A percentile compares a stretch with the other conserved stretches of the same genome.
phyloP scores from a whole-genome alignment of 2,329 filamentous ascomycete species.

The Fusarium sublunatum region DNA sequence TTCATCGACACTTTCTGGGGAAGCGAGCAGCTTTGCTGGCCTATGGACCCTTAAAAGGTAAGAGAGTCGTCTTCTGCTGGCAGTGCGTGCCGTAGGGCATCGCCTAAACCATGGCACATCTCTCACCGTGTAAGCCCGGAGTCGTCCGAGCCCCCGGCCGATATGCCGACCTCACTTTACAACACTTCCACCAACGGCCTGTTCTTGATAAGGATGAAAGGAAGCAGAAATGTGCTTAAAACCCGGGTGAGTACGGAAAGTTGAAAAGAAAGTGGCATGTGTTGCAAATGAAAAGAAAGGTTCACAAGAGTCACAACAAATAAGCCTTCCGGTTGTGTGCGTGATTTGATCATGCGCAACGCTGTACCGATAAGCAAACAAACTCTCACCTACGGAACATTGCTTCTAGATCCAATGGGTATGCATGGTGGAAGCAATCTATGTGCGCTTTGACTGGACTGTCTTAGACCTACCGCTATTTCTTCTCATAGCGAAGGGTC shows the following conservation, averaged over 20 bases:
- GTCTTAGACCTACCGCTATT: not conserved
- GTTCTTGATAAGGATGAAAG: slow-evolving; percentile 21
- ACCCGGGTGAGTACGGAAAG: slow-evolving; percentile 31
- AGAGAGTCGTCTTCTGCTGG: slow-evolving; percentile 34
- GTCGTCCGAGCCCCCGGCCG: slow-evolving; percentile 29
- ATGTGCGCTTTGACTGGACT: not conserved
- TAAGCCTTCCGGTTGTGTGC: slow-evolving; percentile 6
- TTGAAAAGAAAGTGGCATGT: slow-evolving; percentile 13
- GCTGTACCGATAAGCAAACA: slow-evolving; percentile 13
- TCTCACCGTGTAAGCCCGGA: slow-evolving; percentile 37
- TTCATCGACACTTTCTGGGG: slow-evolving; percentile 42
- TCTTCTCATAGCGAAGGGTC: too few relatives aligned
- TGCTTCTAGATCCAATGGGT: too few relatives aligned
- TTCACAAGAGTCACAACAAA: slow-evolving; percentile 2
- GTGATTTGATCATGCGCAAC: slow-evolving; percentile 33
- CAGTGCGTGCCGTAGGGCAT: slow-evolving; percentile 20
- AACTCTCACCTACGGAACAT: slow-evolving; percentile 4
- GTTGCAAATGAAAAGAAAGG: slow-evolving; percentile 3
- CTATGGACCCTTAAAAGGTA: slow-evolving; percentile 24
- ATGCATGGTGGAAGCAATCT: not conserved
- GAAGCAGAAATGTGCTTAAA: slow-evolving; percentile 7
- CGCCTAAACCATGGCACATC: slow-evolving; percentile 20
- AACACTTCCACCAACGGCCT: slow-evolving; percentile 31
- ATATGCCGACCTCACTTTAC: slow-evolving; percentile 24
- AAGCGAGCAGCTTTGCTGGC: slow-evolving; percentile 29